Conservation (phyloP, 495 filamentous ascomycete species). For the Hypoxylon lienhwacheense region DNA sequence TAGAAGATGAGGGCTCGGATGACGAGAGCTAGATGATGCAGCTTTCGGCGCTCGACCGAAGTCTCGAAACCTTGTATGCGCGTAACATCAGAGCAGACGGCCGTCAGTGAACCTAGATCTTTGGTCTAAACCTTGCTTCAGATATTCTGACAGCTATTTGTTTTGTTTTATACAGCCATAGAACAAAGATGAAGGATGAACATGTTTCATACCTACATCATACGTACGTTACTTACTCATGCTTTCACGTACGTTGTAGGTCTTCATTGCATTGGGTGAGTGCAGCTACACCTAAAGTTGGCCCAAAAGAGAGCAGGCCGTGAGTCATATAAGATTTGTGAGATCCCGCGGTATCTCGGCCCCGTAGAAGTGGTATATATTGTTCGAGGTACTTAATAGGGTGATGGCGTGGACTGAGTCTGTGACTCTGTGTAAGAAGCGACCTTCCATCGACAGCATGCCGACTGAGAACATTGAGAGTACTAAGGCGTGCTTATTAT, state of each 20-base stretch:
- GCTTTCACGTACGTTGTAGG: background rate
- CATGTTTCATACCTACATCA: background rate
- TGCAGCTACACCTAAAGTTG: background rate
- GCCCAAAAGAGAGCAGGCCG: background rate
- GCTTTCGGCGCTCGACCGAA: conserved; percentile 6
- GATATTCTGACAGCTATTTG: conserved; percentile 1
- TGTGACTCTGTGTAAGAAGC: no score
- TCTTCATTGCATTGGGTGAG: background rate
- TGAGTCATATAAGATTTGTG: background rate
- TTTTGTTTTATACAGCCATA: background rate
- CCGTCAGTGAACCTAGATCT: background rate
- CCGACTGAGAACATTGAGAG: no score
- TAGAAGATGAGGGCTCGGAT: background rate
- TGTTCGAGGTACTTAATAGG: no score
- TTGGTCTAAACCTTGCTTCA: conserved; percentile 6
- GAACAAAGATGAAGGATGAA: conserved; percentile 15
- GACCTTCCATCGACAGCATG: no score
- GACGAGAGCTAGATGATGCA: conserved; percentile 4
- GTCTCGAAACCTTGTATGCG: conserved; percentile 7
- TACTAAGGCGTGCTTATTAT: no score
- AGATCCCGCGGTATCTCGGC: background rate
- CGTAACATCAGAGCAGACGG: background rate
- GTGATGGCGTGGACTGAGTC: no score
- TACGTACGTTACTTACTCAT: no score
- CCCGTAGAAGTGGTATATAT: no score